Evolutionary conservation across 345 rosid genomes (phyloP), one percentile per base, ranked within the genome.

Genomic region (Trapa bicornis): DNA sequence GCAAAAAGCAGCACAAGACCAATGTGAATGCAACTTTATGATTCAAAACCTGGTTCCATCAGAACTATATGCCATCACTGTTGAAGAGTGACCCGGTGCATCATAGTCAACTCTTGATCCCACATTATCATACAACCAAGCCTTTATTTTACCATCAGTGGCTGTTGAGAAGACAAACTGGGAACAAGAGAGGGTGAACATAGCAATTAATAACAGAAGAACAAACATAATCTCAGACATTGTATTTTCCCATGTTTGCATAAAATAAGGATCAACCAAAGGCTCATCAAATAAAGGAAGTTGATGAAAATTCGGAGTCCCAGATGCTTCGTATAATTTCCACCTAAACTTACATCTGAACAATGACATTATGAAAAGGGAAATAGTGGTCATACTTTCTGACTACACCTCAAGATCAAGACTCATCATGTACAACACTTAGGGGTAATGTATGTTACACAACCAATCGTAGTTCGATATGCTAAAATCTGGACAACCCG

Each of bases 51-150:
- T 91, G 61, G 80, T 78, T 73, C 96, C 96, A 77, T 89, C 92
- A 69, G 90, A 83, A 75, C 90, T 89, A 69, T 89, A 89, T 65
- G 86, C 87, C 96, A 89, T 89, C 69, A 73, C 79, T 43, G 90
- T 89, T 42, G 88, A 80, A 29, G 90, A 81, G 57, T 81, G 88
- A 38, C 92, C 90, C 6, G 96, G 96, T 45, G 96, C 90, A 80
- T 83, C 85, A 73, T 89, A 89, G 76, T 89, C 96, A 72, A 85
- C 92, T 77, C 90, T 83, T 42, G 92, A 86, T 22, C 96, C 92
- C 76, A 75, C 0, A 60, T 81, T 77, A 70, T 89, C 92, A 77
- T 89, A 89, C 77, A 89, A 64, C 92, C 96, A 89, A 65, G 96
- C 96, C 76, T 89, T 89, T 64, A 86, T 89, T 80, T 89, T 86